Percentiles rank a stretch among this genome's conserved stretches.
These are phyloP conservation scores for Zygotorulaspora florentina DNA, from an alignment of 805 yeast genomes.

Conservation along the genomic window DNA sequence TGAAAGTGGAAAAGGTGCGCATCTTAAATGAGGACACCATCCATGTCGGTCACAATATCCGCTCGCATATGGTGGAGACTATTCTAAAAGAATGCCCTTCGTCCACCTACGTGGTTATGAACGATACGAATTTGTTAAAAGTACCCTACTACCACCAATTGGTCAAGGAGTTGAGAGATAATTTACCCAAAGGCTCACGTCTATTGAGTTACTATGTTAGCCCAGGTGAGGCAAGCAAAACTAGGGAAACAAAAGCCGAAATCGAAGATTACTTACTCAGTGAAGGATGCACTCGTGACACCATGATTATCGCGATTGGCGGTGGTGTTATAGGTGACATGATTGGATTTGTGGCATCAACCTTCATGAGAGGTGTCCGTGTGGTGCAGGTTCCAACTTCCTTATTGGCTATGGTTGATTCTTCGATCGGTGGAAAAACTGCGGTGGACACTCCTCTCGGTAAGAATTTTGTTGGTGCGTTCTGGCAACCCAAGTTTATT, in stretches of 20 bases:
- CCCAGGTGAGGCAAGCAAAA: conserved; percentile 92
- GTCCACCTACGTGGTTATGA: conserved; percentile 87
- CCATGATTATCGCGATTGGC: conserved; percentile 90
- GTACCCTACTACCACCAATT: conserved; percentile 57
- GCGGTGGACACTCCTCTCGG: conserved; percentile 97
- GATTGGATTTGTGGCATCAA: conserved; percentile 99
- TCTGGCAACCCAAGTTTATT: conserved; percentile 91
- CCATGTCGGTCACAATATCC: conserved; percentile 84
- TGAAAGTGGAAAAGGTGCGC: conserved; percentile 48
- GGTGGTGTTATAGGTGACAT: conserved; percentile 99
- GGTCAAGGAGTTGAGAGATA: conserved; percentile 39
- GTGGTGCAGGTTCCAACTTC: conserved; percentile 94
- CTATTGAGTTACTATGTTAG: conserved; percentile 69
- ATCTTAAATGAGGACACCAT: conserved; percentile 81
- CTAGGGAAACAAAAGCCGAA: conserved; percentile 81
- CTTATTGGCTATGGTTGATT: conserved; percentile 93
- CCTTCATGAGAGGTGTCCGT: conserved; percentile 97
- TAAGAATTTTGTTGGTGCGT: conserved; percentile 93
- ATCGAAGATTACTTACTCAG: conserved; percentile 84
- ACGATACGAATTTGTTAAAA: conserved; percentile 74
- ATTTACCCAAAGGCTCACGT: conserved; percentile 53
- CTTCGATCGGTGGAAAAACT: conserved; percentile 97
- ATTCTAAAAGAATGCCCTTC: conserved; percentile 61
- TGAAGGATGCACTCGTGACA: conserved; percentile 92
- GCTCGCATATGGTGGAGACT: conserved; percentile 66